Evolutionary conservation across 2,329 filamentous ascomycete species (phyloP).

Genomic region (Ustulina deusta): DNA sequence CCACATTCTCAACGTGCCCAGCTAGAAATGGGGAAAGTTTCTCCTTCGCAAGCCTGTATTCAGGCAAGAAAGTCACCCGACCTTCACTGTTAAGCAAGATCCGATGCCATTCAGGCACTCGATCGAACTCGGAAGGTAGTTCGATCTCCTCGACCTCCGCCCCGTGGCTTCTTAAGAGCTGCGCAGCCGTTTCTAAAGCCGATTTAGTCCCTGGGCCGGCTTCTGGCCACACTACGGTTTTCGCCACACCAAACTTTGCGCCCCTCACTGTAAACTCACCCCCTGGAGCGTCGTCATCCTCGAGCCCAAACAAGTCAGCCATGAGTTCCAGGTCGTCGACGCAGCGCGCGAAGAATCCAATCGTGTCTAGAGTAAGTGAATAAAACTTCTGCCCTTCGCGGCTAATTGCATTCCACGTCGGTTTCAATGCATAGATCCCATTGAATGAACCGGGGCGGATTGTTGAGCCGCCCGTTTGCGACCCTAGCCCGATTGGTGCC

Average conservation of each 20-base stretch:
- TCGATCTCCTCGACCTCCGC: conserved; percentile 68
- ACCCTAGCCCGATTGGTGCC: conserved; percentile 70
- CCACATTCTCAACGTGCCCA: conserved; percentile 63
- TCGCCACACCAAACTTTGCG: conserved; percentile 65
- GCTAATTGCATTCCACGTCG: conserved; percentile 73
- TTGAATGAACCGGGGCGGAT: conserved; percentile 75
- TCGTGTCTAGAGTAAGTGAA: conserved; percentile 69
- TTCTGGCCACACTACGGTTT: conserved; percentile 64
- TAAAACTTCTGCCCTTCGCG: conserved; percentile 72
- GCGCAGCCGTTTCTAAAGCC: conserved; percentile 57
- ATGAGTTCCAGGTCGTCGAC: conserved; percentile 70
- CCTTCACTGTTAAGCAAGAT: conserved; percentile 65
- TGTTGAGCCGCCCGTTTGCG: conserved; percentile 74
- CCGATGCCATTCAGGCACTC: conserved; percentile 64
- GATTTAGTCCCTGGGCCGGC: conserved; percentile 58
- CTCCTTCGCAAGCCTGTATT: conserved; percentile 62
- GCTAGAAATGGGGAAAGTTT: conserved; percentile 60
- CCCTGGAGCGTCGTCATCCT: conserved; percentile 59
- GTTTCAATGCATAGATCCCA: conserved; percentile 73
- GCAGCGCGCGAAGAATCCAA: conserved; percentile 70
- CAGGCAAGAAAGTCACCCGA: conserved; percentile 63
- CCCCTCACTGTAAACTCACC: conserved; percentile 56
- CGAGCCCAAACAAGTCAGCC: conserved; percentile 64
- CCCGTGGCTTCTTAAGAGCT: conserved; percentile 59
- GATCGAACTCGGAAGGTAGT: conserved; percentile 62